phyloP scores from a whole-genome alignment of 139 green algal species.

The Raphidocelis subcapitata region DNA sequence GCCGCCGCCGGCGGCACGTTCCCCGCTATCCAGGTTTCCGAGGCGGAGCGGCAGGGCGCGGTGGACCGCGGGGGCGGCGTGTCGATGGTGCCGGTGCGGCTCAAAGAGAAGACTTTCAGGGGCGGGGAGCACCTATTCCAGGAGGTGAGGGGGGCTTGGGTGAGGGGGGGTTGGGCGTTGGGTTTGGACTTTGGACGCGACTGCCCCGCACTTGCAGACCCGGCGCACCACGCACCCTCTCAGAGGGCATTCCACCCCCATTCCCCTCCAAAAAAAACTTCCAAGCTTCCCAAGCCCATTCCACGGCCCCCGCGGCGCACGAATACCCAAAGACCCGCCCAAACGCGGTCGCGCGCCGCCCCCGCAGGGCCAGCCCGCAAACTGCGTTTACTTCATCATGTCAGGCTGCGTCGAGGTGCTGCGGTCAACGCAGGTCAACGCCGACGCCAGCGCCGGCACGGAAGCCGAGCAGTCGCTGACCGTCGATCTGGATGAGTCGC shows the following conservation, averaged over 20 bases:
- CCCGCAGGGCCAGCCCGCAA: slow-evolving; percentile 38
- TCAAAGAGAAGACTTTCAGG: slow-evolving; percentile 48
- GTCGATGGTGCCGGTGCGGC: slow-evolving; percentile 39
- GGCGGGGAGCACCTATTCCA: slow-evolving; percentile 47
- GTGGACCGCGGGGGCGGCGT: slow-evolving; percentile 47
- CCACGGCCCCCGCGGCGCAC: no score
- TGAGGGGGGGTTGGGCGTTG: no score
- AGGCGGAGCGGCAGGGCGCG: slow-evolving; percentile 36
- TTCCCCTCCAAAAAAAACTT: no score
- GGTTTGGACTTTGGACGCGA: no score
- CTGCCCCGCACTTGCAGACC: no score
- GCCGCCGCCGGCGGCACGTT: background rate
- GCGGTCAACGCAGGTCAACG: slow-evolving; percentile 8
- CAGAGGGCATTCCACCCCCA: no score
- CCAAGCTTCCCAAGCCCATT: no score
- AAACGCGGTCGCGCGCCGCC: no score
- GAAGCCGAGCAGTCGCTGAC: slow-evolving; percentile 39
- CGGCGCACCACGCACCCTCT: no score
- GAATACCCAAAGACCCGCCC: no score
- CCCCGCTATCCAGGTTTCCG: slow-evolving; percentile 28
- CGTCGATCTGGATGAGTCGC: slow-evolving; percentile 52
- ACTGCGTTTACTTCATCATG: slow-evolving; percentile 59
- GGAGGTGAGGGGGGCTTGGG: no score
- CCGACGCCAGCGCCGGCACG: background rate
- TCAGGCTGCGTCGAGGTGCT: slow-evolving; percentile 55